Evolutionary conservation across 805 yeast genomes (phyloP).

Genomic region (Candida cerambycidarum): DNA sequence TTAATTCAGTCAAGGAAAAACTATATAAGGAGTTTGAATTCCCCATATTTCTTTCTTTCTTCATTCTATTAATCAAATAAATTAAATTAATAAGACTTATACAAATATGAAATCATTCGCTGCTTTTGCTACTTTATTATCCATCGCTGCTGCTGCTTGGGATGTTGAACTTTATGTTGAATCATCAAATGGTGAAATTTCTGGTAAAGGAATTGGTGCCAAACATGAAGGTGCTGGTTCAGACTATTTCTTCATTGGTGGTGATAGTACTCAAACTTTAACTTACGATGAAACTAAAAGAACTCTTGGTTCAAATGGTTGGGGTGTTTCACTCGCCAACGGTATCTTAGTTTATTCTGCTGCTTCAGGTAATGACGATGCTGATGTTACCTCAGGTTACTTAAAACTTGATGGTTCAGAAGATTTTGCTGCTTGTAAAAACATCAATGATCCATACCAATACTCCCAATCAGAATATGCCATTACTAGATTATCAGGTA

Average conservation of each 20-base stretch:
- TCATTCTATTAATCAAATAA: background rate
- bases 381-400: slow-evolving; percentile 17
- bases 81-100: background rate
- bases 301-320: slow-evolving; percentile 1
- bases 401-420: slow-evolving; percentile 18
- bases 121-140: slow-evolving; percentile 3
- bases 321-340: background rate
- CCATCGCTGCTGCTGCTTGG: slow-evolving; percentile 11
- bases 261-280: slow-evolving; percentile 20
- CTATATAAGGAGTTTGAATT: background rate
- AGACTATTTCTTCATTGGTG: slow-evolving; percentile 37
- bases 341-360: slow-evolving; percentile 8
- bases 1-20: background rate
- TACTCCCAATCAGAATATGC: slow-evolving; percentile 22
- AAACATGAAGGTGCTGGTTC: slow-evolving; percentile 48
- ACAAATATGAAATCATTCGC: slow-evolving; percentile 11
- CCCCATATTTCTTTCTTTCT: background rate
- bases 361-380: background rate
- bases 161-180: slow-evolving; percentile 17
- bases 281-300: slow-evolving; percentile 18
- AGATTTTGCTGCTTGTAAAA: slow-evolving; percentile 25
- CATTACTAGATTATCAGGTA: slow-evolving; percentile 7
- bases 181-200: slow-evolving; percentile 24
- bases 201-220: slow-evolving; percentile 28
- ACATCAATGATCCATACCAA: slow-evolving; percentile 29